Evolutionary conservation across 805 yeast genomes (phyloP).

Genomic region (Pichia heedii): DNA sequence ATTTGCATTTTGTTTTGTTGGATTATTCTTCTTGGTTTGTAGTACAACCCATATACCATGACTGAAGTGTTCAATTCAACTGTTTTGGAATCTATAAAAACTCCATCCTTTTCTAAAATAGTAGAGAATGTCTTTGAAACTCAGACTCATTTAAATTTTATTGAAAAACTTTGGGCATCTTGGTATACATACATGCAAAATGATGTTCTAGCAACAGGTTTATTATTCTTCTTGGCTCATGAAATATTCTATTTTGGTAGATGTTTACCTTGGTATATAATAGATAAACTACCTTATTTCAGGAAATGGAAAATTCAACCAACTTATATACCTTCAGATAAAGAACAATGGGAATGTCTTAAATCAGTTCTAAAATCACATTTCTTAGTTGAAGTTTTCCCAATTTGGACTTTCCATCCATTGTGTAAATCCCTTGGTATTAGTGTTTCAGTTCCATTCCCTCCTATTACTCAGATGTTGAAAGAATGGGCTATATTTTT

Average conservation of each 20-base stretch:
- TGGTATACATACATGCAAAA: conserved; percentile 47
- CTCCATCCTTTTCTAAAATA: conserved; percentile 28
- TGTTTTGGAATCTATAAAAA: conserved; percentile 14
- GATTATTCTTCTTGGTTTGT: not conserved
- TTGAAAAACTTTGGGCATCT: conserved; percentile 46
- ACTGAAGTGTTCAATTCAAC: conserved; percentile 28
- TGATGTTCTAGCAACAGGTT: conserved; percentile 50
- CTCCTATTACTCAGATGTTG: conserved; percentile 32
- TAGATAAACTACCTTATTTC: conserved; percentile 45
- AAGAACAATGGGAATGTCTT: conserved; percentile 55
- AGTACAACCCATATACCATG: conserved; percentile 3
- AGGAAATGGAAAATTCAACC: conserved; percentile 47
- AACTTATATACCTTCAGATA: conserved; percentile 39
- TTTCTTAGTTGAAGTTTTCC: conserved; percentile 49
- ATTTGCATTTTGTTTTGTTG: not conserved
- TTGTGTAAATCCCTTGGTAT: conserved; percentile 41
- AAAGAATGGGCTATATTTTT: conserved; percentile 42
- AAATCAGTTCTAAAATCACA: conserved; percentile 50
- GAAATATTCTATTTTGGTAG: conserved; percentile 52
- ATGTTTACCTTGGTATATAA: conserved; percentile 49
- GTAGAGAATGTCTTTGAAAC: conserved; percentile 28
- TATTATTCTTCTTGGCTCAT: conserved; percentile 44
- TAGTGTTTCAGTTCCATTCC: conserved; percentile 45
- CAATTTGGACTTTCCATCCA: conserved; percentile 58
- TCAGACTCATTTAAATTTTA: conserved; percentile 34